Base-by-base conservation (phyloP, 1,284 basidiomycete genomes). In the Sanghuangporus weigelae region DNA sequence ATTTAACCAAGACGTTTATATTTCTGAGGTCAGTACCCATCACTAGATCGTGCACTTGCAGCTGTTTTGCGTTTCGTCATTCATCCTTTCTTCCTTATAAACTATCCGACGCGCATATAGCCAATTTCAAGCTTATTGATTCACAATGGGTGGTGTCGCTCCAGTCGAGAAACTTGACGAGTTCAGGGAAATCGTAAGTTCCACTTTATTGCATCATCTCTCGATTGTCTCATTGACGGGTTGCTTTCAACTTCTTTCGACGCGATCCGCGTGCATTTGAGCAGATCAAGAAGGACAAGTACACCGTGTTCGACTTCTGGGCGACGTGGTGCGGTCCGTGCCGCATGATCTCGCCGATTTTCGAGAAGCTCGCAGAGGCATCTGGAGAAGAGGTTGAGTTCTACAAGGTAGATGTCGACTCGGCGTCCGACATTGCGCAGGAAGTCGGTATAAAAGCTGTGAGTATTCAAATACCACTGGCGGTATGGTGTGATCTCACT, bases 401-500 rank as follows among this genome's bases (percentile, higher is more conserved):
- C 76, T 92, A 87, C 83, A 95, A 95, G 78, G 89, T 95, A 69
- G 89, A 94, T 74, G 84, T 90, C 57, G 92, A 94, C 71, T 81
- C 76, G 51, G 81, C 80, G 59, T 67, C 71, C 11, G 77, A 81
- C 5, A 81, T 87, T 63, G 73, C 81, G 7, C 74, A 84, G 71
- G 89, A 89, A 74, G 84, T 89, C 63, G 85, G 84, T 59, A 84
- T 97, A 76, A 83, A 84, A 70, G 88, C 89, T 59, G 85, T 87
- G 71, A 67, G 84, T 77, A 12, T 35, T 46, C 46, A 31, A 56
- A 48, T 31, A 57, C 60, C 19, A 21, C 8, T 50, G 59, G 49
- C 39, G 35, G 4, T 21, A 40, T 36, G 3, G 31, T 53, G 26
- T 39, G 39, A 68, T 65, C 60, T 31, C 10, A 40, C 26, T 42